Evolutionary conservation across 2,329 filamentous ascomycete genomes (phyloP).

Genomic region (Graphilbum ipis-grandicollis): DNA sequence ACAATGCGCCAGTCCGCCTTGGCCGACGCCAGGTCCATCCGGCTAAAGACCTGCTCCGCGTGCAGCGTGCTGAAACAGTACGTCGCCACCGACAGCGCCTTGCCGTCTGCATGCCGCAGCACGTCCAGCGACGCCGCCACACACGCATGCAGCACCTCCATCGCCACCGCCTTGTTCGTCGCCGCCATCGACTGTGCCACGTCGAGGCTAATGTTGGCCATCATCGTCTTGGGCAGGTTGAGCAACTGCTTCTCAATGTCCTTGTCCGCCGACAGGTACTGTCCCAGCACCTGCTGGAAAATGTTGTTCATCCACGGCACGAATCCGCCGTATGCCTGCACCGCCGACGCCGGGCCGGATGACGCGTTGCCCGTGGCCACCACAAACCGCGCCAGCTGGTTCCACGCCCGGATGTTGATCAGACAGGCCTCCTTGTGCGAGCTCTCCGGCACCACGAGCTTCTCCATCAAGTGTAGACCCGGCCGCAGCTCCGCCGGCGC

Average conservation of each 20-base stretch:
- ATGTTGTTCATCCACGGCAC: constrained; percentile 38
- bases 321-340: constrained; percentile 29
- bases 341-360: too few species aligned
- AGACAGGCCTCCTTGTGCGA: constrained; percentile 51
- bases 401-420: constrained; percentile 47
- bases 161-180: constrained; percentile 32
- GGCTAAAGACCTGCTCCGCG: constrained; percentile 32
- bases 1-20: constrained; percentile 32
- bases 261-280: constrained; percentile 36
- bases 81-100: constrained; percentile 26
- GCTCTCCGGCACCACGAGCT: constrained; percentile 37
- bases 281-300: constrained; percentile 37
- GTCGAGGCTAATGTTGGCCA: constrained; percentile 22
- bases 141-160: constrained; percentile 33
- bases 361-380: constrained; percentile 16
- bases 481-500: constrained; percentile 37
- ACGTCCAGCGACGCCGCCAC: constrained; percentile 32
- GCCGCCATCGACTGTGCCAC: constrained; percentile 31
- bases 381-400: constrained; percentile 42
- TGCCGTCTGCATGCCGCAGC: constrained; percentile 26
- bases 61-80: constrained; percentile 32
- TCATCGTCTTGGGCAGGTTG: constrained; percentile 28
- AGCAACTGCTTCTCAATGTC: constrained; percentile 38
- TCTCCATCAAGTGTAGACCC: constrained; percentile 34
- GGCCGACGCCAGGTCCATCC: constrained; percentile 23